Evolutionary conservation across 1,284 basidiomycete species (phyloP), one percentile per base, ranked within the genome.

Genomic region (Ustanciosporium gigantosporum): DNA sequence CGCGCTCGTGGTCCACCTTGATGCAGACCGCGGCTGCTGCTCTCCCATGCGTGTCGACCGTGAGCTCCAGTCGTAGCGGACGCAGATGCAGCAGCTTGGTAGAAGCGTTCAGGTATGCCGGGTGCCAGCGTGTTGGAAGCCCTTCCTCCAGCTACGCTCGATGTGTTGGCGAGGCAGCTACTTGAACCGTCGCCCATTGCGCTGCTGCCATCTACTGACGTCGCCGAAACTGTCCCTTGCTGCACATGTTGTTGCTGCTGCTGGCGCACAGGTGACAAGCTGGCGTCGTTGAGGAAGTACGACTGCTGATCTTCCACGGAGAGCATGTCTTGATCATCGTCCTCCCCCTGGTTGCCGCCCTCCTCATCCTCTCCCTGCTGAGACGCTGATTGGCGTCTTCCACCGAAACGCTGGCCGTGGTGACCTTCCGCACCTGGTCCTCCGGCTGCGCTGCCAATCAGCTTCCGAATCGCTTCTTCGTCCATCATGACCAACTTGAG

Each of bases 401-500:
- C 25, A 8, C 23, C 40, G 16, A 37, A 37, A 25, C 47, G 52
- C 39, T 48, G 45, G 15, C 59, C 36, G 37, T 53, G 39, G 11
- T 37, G 36, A 11, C 35, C 38, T 16, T 62, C 62, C 16, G 40
- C 65, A 22, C 42, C 62, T 11, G 41, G 48, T 3, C 78, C 48
- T 79, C 81, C 22, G 79, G 56, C 35, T 22, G 59, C 64, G 31
- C 61, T 67, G 25, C 55, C 47, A 31, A 55, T 61, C 17, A 77
- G 52, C 58, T 73, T 67, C 25, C 64, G 46, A 3, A 76, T 57
- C n/a, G 73, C 69, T 17, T 66, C 66, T 20, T 70, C 61, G 44
- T 74, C 68, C 62, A 76, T 64, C 65, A 86, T 82, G 36, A 95
- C 79, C 22, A 96, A 80, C 72, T 86, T 88, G 78, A 98, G 83